Base-by-base conservation (phyloP, 495 filamentous ascomycete species). In the Massariosphaeria phaeospora region DNA sequence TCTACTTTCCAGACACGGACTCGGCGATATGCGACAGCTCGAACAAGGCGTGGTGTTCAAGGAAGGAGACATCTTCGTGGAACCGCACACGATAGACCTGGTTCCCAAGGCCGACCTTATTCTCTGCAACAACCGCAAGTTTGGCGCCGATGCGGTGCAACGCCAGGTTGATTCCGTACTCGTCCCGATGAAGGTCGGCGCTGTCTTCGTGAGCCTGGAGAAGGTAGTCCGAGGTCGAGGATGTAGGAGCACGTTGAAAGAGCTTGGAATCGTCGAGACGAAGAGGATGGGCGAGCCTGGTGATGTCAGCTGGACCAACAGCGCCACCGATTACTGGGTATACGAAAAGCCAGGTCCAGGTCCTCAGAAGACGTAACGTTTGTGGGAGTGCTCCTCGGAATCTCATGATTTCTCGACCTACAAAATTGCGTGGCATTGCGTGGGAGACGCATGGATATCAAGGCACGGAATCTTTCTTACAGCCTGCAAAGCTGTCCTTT, bases 121-220 rank as follows among this genome's bases (percentile, higher is more conserved):
- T 26, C 31, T 47, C 43, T 25, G 24, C 24, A 17, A 29, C 26
- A 47, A 47, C 43, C 17, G 29, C 7, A 47, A 47, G 43, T 47
- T 47, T 18, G 43, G 43, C 9, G 24, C 43, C 6, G 27, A 30
- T 23, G 24, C 31, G 24, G 26, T 47, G 15, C 24, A 12, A 3
- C n/a, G 15, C 6, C 43, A 47, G 43, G 24, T 47, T 10, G 24
- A 47, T 47, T 30, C 15, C 13, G 43, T 47, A 17, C 24, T 47
- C 10, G 43, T 3, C 24, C 43, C 4, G 43, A 29, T 47, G 43
- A 47, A 47, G 43, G 24, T n/a, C 17, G 10, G 45, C 23, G 27
- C 45, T n/a, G 45, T 48, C 15, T 48, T 48, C 35, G 45, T 48
- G 29, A 48, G 45, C 45, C 17, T 34, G 27, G 45, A 48, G 45